Evolutionary conservation across 345 rosid genomes (phyloP), one percentile per base, ranked within the genome.

Genomic region (Trapa bicornis): DNA sequence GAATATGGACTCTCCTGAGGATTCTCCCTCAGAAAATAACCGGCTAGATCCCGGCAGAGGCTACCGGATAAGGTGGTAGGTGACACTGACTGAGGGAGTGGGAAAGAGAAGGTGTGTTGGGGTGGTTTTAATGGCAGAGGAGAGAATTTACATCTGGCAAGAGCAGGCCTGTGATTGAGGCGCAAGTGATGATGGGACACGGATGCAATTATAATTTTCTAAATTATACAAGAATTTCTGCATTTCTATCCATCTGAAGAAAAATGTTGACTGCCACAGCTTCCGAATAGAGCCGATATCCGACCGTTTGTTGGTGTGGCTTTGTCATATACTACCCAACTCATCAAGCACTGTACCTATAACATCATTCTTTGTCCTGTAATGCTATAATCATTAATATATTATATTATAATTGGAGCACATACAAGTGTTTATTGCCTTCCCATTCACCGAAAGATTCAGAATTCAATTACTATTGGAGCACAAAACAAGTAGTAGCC

Each of bases 101-200:
- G 42, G 45, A 22, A 57, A 42, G 37, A 65, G 37, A 41, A 68
- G 17, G 17, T 14, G 32, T 16, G 15, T 65, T 38, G 69, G 47
- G 22, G 54, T 37, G 61, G 3, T 17, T 50, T 67, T 45, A 60
- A 68, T 6, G 57, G 67, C 22, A 42, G 65, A 1, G 66, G 14
- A 41, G 71, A 66, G 41, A 1, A 35, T n/a, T n/a, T n/a, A 13
- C 22, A 57, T 41, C 6, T 11, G 67, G 32, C 8, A 43, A 66
- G 61, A 65, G 39, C 65, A 53, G 50, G 79, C 70, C 83, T 61
- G 52, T 67, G 57, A 78, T 76, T 71, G 75, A 83, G 80, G 80
- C 67, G 81, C 39, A 71, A 76, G 77, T n/a, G 64, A 29, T 17
- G 72, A 7, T 22, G 29, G 29, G 29, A 22, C 29, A 22, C 1